A percentile compares a stretch with the other conserved stretches of the same genome.
Conservation (phyloP, 371 early-diverging fungal species). For the Enterospora canceri region DNA sequence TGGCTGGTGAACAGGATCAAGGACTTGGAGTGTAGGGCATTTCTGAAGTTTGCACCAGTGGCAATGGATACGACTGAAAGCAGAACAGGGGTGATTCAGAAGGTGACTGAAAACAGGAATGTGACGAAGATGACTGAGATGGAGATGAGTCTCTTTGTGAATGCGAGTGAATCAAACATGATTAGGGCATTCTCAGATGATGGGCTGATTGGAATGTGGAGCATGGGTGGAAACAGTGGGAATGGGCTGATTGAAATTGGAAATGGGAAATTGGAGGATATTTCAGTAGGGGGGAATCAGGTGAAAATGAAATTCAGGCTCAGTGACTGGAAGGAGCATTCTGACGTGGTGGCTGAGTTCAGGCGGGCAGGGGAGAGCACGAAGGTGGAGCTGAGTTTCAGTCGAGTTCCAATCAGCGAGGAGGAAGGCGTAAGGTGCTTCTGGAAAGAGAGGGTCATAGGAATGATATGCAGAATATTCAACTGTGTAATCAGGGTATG, state of each 20-base stretch:
- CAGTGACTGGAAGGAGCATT: conserved; percentile 22
- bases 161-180: conserved; percentile 1
- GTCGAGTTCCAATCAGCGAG: conserved; percentile 20
- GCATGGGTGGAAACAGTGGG: not conserved
- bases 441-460: conserved; percentile 35
- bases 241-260: conserved; percentile 2
- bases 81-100: not conserved
- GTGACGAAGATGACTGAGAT: conserved; percentile 1
- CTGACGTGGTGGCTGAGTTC: conserved; percentile 16
- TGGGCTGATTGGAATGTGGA: conserved; percentile 25
- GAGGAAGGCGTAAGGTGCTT: conserved; percentile 3
- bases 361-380: conserved; percentile 2
- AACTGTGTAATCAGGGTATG: conserved; percentile 7
- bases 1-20: conserved; percentile 39
- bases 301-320: conserved; percentile 25
- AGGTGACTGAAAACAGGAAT: conserved; percentile 7
- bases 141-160: conserved; percentile 7
- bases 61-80: conserved; percentile 13
- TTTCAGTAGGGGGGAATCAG: not conserved
- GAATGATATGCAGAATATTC: conserved; percentile 21
- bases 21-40: conserved; percentile 30
- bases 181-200: conserved; percentile 7
- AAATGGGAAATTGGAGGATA: conserved; percentile 3
- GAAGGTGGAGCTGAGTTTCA: conserved; percentile 16
- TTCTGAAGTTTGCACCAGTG: conserved; percentile 29